Conservation (phyloP, 441 rosid genomes). For the Gossypium schwendimanii region DNA sequence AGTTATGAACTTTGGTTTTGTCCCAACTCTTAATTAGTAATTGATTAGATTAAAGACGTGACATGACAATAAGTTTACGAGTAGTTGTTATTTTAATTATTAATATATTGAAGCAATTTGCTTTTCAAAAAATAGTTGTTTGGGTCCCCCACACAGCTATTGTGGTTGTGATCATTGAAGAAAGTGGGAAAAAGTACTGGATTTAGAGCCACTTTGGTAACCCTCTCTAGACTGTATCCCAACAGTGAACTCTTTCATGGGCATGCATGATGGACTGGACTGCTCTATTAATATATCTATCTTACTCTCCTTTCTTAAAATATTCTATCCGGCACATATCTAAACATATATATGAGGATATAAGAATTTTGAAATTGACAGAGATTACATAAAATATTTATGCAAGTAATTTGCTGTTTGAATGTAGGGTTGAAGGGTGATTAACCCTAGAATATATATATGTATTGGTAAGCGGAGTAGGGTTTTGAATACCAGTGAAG, state of each 20-base stretch:
- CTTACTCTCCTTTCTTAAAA: too few relatives aligned
- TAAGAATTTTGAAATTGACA: too few relatives aligned
- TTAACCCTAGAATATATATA: background rate
- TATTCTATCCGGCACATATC: too few relatives aligned
- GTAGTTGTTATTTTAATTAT: background rate
- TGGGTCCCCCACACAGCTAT: background rate
- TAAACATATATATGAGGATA: too few relatives aligned
- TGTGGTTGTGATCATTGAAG: background rate
- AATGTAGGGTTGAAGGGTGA: background rate
- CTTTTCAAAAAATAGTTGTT: background rate
- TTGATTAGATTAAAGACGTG: background rate
- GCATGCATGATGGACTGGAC: too few relatives aligned
- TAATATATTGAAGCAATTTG: background rate
- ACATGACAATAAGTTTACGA: background rate
- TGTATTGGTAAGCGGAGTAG: background rate
- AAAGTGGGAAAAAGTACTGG: background rate
- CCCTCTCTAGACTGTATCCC: background rate
- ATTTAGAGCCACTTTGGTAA: background rate
- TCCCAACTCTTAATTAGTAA: too few relatives aligned
- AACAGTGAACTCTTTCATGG: background rate
- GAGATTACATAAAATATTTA: too few relatives aligned
- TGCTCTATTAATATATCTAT: too few relatives aligned
- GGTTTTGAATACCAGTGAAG: conserved; percentile 47
- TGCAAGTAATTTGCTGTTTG: background rate
- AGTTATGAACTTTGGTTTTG: too few relatives aligned